These are phyloP conservation scores for Thalassia testudinum DNA, from an alignment of 116 monocot genomes.

Conservation along the genomic window DNA sequence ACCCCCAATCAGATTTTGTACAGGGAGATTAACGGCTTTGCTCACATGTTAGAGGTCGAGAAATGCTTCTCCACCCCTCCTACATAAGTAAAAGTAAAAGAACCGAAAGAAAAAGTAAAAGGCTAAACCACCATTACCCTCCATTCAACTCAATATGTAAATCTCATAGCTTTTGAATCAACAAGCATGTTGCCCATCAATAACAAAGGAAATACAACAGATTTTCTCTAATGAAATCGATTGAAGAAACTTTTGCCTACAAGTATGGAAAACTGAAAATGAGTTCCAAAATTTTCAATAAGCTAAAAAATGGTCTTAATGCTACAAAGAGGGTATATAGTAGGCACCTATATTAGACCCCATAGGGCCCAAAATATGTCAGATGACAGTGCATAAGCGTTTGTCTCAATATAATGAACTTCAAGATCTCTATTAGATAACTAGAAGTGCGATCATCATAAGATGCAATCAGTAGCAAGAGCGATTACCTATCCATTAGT, in stretches of 20 bases:
- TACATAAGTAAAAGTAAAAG: too few relatives aligned
- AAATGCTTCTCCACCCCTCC: too few relatives aligned
- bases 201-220: background rate
- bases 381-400: conserved; percentile 56
- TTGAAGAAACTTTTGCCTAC: conserved; percentile 75
- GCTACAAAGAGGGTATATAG: background rate
- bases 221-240: conserved; percentile 32
- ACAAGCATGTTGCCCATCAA: background rate
- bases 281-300: background rate
- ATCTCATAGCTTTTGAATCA: too few relatives aligned
- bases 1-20: too few relatives aligned
- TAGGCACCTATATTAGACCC: conserved; percentile 73
- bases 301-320: background rate
- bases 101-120: too few relatives aligned
- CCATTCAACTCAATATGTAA: too few relatives aligned
- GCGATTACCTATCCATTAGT: too few relatives aligned
- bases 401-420: conserved; percentile 68
- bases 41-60: too few relatives aligned
- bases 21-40: too few relatives aligned
- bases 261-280: background rate
- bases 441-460: too few relatives aligned
- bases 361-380: conserved; percentile 90
- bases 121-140: too few relatives aligned
- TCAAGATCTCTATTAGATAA: conserved; percentile 45
- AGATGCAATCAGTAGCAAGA: too few relatives aligned